These are phyloP conservation scores for Byssothecium circinans DNA, from an alignment of 2,329 filamentous ascomycete genomes.

Conservation along the genomic window DNA sequence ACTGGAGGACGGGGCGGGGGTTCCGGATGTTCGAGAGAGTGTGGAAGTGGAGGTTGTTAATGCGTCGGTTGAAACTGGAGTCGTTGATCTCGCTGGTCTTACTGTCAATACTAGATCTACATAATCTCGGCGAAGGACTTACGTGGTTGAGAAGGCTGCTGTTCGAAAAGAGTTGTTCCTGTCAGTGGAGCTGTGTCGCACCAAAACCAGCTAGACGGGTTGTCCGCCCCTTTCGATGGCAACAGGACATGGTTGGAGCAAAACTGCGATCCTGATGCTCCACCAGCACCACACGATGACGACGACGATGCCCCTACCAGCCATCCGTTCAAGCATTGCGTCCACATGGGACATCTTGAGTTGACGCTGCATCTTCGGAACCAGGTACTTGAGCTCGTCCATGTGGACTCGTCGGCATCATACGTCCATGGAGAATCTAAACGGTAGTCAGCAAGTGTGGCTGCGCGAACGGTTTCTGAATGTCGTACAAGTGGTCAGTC, in stretches of 20 bases:
- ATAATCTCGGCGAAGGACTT: not conserved
- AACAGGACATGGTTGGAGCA: constrained; percentile 12
- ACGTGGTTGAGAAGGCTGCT: constrained; percentile 11
- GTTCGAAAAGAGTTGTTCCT: constrained; percentile 8
- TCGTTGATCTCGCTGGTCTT: not conserved
- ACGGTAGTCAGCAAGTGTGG: not conserved
- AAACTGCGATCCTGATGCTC: constrained; percentile 3
- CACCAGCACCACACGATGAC: constrained; percentile 10
- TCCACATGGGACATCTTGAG: constrained; percentile 10
- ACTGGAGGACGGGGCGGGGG: not conserved
- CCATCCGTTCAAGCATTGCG: constrained; percentile 7
- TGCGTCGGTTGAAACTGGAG: not conserved
- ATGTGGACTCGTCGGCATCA: constrained; percentile 6
- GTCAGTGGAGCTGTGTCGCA: constrained; percentile 10
- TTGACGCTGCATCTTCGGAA: constrained; percentile 9
- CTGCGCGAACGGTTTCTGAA: not conserved
- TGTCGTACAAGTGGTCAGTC: not conserved
- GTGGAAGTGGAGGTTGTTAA: not conserved
- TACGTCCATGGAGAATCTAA: constrained; percentile 12
- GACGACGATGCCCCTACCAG: constrained; percentile 4
- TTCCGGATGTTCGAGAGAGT: not conserved
- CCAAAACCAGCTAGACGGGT: constrained; percentile 8
- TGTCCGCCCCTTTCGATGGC: constrained; percentile 1
- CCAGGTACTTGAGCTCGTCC: constrained; percentile 5
- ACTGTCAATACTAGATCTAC: not conserved